Conservation (phyloP, 441 rosid genomes). For the Populus hybrid region DNA sequence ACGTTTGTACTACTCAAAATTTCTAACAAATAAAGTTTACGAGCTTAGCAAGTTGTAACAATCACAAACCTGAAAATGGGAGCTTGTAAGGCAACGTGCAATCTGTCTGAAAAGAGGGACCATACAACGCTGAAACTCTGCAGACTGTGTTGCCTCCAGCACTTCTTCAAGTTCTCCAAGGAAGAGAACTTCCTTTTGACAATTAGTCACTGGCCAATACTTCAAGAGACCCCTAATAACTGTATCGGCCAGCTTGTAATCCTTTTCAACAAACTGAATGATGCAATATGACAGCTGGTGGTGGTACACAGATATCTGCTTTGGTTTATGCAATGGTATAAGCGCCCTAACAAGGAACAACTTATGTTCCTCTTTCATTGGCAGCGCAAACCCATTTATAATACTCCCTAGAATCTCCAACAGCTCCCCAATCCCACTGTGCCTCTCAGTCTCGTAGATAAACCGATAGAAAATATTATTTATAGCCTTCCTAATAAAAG, state of each 20-base stretch:
- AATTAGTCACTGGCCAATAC: conserved; percentile 91
- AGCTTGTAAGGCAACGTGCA: conserved; percentile 83
- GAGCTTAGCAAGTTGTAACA: conserved; percentile 1
- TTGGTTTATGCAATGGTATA: conserved; percentile 91
- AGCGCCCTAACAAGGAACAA: conserved; percentile 81
- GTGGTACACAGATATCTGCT: conserved; percentile 63
- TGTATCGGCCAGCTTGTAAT: conserved; percentile 82
- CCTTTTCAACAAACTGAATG: conserved; percentile 84
- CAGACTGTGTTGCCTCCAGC: conserved; percentile 82
- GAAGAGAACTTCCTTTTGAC: conserved; percentile 86
- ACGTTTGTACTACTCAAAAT: background rate
- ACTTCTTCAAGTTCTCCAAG: conserved; percentile 97
- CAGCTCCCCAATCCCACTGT: conserved; percentile 83
- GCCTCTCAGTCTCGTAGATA: conserved; percentile 88
- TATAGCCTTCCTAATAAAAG: conserved; percentile 80
- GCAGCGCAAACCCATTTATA: conserved; percentile 92
- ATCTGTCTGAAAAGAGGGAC: conserved; percentile 86
- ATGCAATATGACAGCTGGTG: conserved; percentile 90
- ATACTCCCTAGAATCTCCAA: conserved; percentile 92
- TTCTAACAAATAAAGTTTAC: background rate
- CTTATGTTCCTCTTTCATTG: conserved; percentile 97
- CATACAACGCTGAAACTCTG: conserved; percentile 87
- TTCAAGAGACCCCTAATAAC: conserved; percentile 87
- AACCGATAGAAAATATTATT: conserved; percentile 78
- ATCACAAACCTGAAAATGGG: conserved; percentile 81